phyloP scores from a whole-genome alignment of 2,329 filamentous ascomycete genomes.

The Sclerotinia trifoliorum region DNA sequence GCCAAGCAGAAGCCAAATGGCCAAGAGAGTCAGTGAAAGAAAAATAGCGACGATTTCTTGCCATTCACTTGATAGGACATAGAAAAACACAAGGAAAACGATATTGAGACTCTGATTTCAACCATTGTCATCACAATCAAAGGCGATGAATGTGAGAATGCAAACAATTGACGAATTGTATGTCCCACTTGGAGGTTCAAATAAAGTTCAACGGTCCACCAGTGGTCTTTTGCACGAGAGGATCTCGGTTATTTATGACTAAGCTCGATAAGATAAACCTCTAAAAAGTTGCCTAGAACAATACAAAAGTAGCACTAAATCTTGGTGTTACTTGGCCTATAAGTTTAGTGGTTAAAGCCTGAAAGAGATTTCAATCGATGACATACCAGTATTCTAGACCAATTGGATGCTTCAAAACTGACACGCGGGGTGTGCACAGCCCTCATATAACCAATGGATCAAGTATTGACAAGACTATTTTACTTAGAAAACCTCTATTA shows the following conservation, averaged over 20 bases:
- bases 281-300: background rate
- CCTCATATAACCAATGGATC: background rate
- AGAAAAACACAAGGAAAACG: background rate
- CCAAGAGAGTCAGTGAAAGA: conserved; percentile 1
- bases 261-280: background rate
- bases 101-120: background rate
- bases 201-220: background rate
- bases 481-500: too few relatives aligned
- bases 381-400: background rate
- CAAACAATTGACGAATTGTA: background rate
- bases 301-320: background rate
- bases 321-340: conserved; percentile 10
- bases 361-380: background rate
- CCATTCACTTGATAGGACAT: conserved; percentile 13
- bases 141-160: background rate
- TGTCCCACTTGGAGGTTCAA: background rate
- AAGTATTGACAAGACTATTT: too few relatives aligned
- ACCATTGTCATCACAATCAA: background rate
- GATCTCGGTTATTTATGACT: conserved; percentile 12
- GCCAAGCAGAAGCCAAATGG: conserved; percentile 5
- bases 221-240: background rate
- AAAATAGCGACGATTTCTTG: background rate
- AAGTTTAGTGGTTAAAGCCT: background rate
- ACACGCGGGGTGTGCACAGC: background rate
- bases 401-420: background rate